Base-by-base conservation (phyloP, 768 basidiomycete genomes). In the Tylopilus sp. region DNA sequence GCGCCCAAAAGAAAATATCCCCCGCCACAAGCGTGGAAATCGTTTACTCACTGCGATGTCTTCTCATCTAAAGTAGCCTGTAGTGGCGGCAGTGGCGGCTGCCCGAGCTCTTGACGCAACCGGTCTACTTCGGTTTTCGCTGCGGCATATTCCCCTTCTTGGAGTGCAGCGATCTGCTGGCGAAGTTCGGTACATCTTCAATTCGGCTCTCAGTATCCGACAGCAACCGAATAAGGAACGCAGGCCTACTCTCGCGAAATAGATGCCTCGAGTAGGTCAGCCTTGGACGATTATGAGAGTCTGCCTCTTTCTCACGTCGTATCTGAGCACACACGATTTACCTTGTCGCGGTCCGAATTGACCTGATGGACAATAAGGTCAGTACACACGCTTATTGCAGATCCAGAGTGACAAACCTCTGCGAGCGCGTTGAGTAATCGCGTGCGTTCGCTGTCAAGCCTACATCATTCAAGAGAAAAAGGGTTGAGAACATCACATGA, bases 311-410 rank as follows among this genome's bases (percentile, higher is more conserved):
- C 49, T 21, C 57, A 35, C 39, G 30, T 45, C 44, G 49, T 28
- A 28, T 52, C 38, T 25, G 12, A 46, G 30, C 38, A 26, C 38
- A 26, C 2, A 22, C 28, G 31, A 54, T 55, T 40, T 50, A 75
- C 79, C 76, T 86, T 87, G 72, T 91, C 88, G 13, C 88, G 79
- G 67, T 91, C 88, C 63, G 87, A 86, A 62, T 91, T 91, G 18
- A 91, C 77, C 85, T 90, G 59, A 50, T 35, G 20, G 48, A 25
- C 45, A 41, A 43, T 17, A 23, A 21, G 31, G 49, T 65, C 57
- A 65, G 52, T 51, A 52, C 8, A 8, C 9, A 44, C 41, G 4
- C 39, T 33, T 30, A 23, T 20, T 10, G 43, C 53, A 36, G 48
- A 57, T 46, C 30, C 50, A 40, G 39, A 48, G 54, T 33, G n/a